Evolutionary conservation across 306 rosid species (phyloP).

Genomic region (Lathyrus sativus): DNA sequence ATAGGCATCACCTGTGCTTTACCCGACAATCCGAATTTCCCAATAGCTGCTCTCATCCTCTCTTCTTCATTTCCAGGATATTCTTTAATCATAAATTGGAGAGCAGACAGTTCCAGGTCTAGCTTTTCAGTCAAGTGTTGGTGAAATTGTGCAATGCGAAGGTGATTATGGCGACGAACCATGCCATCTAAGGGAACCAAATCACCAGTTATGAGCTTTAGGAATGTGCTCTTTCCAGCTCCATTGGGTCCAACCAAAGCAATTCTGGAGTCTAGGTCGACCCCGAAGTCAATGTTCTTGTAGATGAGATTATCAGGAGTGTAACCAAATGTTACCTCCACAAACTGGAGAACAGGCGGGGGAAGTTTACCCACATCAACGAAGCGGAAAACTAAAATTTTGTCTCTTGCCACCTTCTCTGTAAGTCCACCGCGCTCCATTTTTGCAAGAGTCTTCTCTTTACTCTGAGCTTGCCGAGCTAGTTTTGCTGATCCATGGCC

Average conservation of each 20-base stretch:
- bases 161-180: constrained; percentile 97
- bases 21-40: constrained; percentile 90
- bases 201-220: constrained; percentile 98
- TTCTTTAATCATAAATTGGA: constrained; percentile 77
- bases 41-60: constrained; percentile 91
- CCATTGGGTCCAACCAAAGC: constrained; percentile 99
- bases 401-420: constrained; percentile 84
- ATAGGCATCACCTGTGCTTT: constrained; percentile 98
- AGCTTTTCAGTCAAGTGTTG: constrained; percentile 95
- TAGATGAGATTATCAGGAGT: constrained; percentile 90
- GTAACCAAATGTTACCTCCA: constrained; percentile 90
- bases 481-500: constrained; percentile 98
- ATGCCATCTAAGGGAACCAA: constrained; percentile 84
- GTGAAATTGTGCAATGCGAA: constrained; percentile 94
- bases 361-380: constrained; percentile 98
- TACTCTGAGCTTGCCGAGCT: constrained; percentile 99
- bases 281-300: constrained; percentile 89
- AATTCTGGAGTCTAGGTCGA: constrained; percentile 88
- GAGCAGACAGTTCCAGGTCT: constrained; percentile 85
- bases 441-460: constrained; percentile 93
- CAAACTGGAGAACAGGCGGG: constrained; percentile 97
- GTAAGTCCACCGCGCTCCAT: constrained; percentile 99
- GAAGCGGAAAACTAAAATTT: constrained; percentile 83
- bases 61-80: constrained; percentile 98
- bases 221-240: constrained; percentile 96